Evolutionary conservation across 208 protist genomes (phyloP).

Genomic region (Crithidia fasciculata): DNA sequence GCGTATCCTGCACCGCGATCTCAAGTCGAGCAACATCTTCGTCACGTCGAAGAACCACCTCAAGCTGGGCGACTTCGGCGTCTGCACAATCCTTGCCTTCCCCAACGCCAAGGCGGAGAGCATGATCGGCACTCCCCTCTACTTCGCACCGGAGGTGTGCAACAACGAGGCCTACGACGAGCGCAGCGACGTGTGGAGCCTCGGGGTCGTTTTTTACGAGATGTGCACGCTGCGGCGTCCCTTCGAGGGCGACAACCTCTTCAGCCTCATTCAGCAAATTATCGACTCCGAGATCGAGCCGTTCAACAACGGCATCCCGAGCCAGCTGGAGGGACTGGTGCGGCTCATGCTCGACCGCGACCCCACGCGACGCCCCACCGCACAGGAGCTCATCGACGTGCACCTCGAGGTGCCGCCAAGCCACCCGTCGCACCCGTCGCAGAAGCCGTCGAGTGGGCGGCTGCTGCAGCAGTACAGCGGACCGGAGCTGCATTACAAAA

Average conservation of each 20-base stretch:
- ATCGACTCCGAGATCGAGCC: conserved; percentile 65
- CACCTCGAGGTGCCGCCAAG: conserved; percentile 75
- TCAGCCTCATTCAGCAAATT: conserved; percentile 77
- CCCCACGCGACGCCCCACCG: conserved; percentile 69
- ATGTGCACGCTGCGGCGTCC: conserved; percentile 91
- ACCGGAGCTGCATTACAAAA: conserved; percentile 58
- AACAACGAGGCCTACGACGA: conserved; percentile 88
- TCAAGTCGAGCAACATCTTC: conserved; percentile 95
- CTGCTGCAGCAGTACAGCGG: conserved; percentile 79
- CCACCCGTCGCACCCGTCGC: conserved; percentile 83
- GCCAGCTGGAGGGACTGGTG: conserved; percentile 75
- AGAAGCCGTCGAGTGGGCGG: conserved; percentile 73
- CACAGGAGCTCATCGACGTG: conserved; percentile 83
- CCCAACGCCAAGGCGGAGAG: conserved; percentile 67
- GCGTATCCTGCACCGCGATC: conserved; percentile 90
- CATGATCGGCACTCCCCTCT: conserved; percentile 90
- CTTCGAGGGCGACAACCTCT: conserved; percentile 76
- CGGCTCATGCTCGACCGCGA: conserved; percentile 80
- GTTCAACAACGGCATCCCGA: conserved; percentile 75
- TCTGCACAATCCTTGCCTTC: conserved; percentile 79
- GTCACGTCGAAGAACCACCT: conserved; percentile 90
- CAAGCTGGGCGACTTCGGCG: conserved; percentile 93
- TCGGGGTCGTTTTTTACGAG: conserved; percentile 96
- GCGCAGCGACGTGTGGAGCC: conserved; percentile 95
- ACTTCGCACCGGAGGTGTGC: conserved; percentile 94